phyloP scores from a whole-genome alignment of 2,329 filamentous ascomycete species.

The Monosporascus sp. region DNA sequence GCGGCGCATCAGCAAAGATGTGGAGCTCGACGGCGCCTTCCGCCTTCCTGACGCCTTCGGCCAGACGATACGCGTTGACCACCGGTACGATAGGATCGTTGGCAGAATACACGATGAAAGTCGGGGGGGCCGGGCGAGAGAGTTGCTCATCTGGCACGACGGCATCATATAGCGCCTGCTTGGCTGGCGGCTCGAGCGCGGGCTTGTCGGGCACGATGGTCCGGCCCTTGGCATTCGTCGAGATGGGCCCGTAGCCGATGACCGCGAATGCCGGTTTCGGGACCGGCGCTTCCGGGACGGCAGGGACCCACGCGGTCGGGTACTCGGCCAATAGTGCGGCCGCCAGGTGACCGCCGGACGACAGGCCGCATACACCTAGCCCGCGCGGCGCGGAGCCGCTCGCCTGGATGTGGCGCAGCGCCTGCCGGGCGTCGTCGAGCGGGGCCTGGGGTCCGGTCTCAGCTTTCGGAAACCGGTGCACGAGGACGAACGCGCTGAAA shows the following conservation, averaged over 20 bases:
- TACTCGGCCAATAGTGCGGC: constrained; percentile 15
- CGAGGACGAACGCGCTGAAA: constrained; percentile 15
- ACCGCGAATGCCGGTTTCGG: constrained; percentile 11
- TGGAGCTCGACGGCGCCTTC: constrained; percentile 13
- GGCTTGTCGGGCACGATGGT: constrained; percentile 14
- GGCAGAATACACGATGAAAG: constrained; percentile 14
- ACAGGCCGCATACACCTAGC: constrained; percentile 13
- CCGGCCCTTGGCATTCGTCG: constrained; percentile 14
- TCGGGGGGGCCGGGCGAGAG: constrained; percentile 9
- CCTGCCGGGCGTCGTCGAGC: constrained; percentile 14
- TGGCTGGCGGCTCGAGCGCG: constrained; percentile 14
- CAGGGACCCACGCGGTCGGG: constrained; percentile 8
- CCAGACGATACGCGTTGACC: constrained; percentile 15
- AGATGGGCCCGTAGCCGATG: constrained; percentile 19
- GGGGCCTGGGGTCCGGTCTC: constrained; percentile 11
- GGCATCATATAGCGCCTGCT: constrained; percentile 15
- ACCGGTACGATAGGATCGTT: constrained; percentile 15
- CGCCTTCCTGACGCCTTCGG: constrained; percentile 7
- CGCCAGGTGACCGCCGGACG: constrained; percentile 15
- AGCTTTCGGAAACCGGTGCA: constrained; percentile 16
- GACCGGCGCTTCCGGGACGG: constrained; percentile 1
- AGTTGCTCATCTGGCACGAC: constrained; percentile 15
- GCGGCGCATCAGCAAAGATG: constrained; percentile 14
- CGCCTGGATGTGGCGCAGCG: constrained; percentile 9
- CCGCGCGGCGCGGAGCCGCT: neutral